A percentile compares a stretch with the other conserved stretches of the same genome.
phyloP scores from a whole-genome alignment of 176 grass and related monocot species.

The Olyra latifolia region DNA sequence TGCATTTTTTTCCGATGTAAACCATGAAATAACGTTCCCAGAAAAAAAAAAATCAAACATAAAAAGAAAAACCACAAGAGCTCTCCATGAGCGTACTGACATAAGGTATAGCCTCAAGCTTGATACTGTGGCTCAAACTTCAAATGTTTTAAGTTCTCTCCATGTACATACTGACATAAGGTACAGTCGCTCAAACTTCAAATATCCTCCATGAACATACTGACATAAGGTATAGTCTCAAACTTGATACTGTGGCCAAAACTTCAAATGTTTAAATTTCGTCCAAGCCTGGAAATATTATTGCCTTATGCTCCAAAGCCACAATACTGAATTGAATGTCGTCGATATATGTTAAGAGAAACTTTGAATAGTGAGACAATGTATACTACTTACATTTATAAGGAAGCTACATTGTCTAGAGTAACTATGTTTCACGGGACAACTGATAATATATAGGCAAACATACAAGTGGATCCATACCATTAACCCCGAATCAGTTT shows the following conservation, averaged over 20 bases:
- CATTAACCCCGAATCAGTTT: constrained; percentile 1
- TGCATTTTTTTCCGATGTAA: neutral
- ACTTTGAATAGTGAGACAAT: neutral
- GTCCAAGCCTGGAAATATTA: neutral
- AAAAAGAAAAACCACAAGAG: neutral
- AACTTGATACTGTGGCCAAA: neutral
- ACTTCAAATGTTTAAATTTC: neutral
- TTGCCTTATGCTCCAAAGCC: neutral
- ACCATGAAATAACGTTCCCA: neutral
- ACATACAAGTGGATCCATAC: constrained; percentile 33
- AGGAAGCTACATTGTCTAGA: constrained; percentile 16
- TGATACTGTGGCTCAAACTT: neutral
- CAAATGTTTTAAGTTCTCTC: neutral
- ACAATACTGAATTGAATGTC: neutral
- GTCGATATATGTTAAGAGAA: neutral
- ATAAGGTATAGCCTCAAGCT: neutral
- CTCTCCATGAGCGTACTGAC: neutral
- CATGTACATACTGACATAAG: neutral
- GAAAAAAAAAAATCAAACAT: neutral
- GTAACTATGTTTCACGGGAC: constrained; percentile 18
- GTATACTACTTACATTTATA: constrained; percentile 38
- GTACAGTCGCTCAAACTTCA: neutral
- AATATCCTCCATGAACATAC: neutral
- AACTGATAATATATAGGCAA: constrained; percentile 28
- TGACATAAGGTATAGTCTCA: neutral